These are phyloP conservation scores for Seminavis robusta DNA, from an alignment of 108 stramenopile species.

Conservation along the genomic window DNA sequence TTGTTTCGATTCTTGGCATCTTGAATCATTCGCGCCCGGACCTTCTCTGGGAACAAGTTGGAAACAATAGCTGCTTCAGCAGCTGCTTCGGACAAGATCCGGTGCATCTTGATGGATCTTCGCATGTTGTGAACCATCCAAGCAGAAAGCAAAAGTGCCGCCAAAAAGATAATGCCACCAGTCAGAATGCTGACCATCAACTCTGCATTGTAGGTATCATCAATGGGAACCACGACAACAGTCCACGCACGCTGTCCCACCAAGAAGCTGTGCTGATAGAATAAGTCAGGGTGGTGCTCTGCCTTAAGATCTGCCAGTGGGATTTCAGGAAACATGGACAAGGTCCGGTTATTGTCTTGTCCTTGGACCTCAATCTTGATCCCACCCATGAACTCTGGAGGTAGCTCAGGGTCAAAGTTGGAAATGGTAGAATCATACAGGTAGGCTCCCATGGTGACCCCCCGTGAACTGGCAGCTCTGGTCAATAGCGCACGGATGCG, in stretches of 20 bases:
- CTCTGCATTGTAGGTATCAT: background rate
- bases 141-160: background rate
- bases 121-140: background rate
- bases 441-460: background rate
- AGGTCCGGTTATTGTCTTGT: background rate
- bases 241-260: background rate
- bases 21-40: too few relatives aligned
- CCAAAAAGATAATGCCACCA: background rate
- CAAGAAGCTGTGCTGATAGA: background rate
- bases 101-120: background rate
- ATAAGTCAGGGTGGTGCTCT: background rate
- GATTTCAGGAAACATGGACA: too few relatives aligned
- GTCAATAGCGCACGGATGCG: background rate
- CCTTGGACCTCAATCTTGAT: background rate
- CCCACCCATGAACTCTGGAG: background rate
- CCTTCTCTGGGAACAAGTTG: background rate
- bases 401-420: background rate
- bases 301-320: too few relatives aligned
- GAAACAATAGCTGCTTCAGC: background rate
- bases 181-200: background rate
- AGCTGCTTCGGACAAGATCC: background rate
- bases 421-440: background rate
- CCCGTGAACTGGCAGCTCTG: background rate
- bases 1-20: too few relatives aligned
- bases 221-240: background rate